Conservation (phyloP, 208 protist species). For the Leishmania martiniquensis region DNA sequence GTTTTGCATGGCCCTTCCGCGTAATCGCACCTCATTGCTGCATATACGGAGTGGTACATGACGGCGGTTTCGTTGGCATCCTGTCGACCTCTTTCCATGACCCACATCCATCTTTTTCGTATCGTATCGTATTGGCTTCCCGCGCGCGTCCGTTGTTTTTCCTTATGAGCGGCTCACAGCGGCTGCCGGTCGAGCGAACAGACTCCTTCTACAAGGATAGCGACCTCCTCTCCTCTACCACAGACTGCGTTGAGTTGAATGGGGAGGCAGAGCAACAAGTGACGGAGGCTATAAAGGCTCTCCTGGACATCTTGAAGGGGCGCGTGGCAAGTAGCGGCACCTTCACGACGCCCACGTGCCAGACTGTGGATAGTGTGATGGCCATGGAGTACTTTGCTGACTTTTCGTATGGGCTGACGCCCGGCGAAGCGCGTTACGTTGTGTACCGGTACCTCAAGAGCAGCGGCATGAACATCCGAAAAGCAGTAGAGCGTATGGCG, state of each 20-base stretch:
- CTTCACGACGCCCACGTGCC: not conserved
- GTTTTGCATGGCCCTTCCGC: not conserved
- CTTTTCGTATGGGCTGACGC: conserved; percentile 35
- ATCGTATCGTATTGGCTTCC: too few relatives aligned
- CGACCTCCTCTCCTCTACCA: conserved; percentile 11
- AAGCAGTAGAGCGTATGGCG: conserved; percentile 35
- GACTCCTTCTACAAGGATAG: conserved; percentile 4
- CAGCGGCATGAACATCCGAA: conserved; percentile 30
- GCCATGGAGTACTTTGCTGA: conserved; percentile 20
- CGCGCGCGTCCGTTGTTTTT: too few relatives aligned
- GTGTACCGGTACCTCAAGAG: conserved; percentile 53
- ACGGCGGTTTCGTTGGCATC: not conserved
- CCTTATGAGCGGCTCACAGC: not conserved
- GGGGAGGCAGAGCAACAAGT: conserved; percentile 6
- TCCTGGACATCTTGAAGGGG: conserved; percentile 14
- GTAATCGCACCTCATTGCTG: not conserved
- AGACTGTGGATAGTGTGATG: not conserved
- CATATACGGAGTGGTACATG: not conserved
- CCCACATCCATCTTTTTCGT: too few relatives aligned
- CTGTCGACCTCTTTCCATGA: too few relatives aligned
- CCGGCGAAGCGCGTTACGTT: conserved; percentile 32
- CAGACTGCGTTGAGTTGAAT: conserved; percentile 20
- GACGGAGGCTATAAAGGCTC: conserved; percentile 14
- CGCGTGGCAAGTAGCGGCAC: not conserved
- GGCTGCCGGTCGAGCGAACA: not conserved